These are phyloP conservation scores for Camellia sinensis DNA, from an alignment of 148 eudicot species.

Conservation along the genomic window DNA sequence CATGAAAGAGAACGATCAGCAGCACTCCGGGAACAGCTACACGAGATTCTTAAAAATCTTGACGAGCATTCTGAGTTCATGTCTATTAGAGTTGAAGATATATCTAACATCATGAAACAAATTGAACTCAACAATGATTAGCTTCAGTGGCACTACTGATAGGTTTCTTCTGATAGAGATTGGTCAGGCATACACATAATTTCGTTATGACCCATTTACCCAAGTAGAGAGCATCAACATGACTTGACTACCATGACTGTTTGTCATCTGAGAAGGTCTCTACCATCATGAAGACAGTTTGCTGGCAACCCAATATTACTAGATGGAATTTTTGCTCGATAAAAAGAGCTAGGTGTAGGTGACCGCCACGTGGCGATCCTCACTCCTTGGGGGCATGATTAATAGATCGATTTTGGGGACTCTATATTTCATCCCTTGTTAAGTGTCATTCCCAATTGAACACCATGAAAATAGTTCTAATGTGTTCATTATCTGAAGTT, in stretches of 20 bases:
- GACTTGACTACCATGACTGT: not conserved
- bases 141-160: not conserved
- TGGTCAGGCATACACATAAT: not conserved
- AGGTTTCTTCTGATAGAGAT: not conserved
- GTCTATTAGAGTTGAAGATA: slow-evolving; percentile 16
- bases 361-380: no score
- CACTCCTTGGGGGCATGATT: no score
- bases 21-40: slow-evolving; percentile 8
- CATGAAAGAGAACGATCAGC: slow-evolving; percentile 17
- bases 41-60: slow-evolving; percentile 2
- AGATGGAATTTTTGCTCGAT: no score
- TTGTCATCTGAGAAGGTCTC: no score
- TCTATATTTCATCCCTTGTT: no score
- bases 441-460: no score
- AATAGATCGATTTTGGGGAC: no score
- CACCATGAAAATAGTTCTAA: no score
- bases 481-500: no score
- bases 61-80: slow-evolving; percentile 17
- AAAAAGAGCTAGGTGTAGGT: no score
- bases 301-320: no score
- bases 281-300: no score
- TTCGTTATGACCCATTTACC: not conserved
- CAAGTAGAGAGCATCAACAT: not conserved
- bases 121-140: slow-evolving; percentile 11
- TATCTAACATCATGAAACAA: slow-evolving; percentile 13